Conservation (phyloP, 1,284 basidiomycete species). For the Pascua guehoae region DNA sequence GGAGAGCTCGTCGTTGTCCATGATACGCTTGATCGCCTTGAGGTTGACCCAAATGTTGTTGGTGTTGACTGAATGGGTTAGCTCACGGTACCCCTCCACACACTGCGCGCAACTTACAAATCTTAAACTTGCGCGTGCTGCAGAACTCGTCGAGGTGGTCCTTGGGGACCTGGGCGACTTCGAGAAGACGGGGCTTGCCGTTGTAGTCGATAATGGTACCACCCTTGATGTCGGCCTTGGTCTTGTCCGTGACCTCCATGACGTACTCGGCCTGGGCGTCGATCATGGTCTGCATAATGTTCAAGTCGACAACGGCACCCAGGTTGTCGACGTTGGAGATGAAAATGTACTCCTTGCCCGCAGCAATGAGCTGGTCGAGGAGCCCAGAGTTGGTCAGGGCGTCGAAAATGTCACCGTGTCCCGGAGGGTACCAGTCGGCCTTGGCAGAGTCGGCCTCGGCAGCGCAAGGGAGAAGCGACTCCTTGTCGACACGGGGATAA, state of each 20-base stretch:
- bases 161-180: constrained; percentile 96
- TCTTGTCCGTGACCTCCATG: constrained; percentile 99
- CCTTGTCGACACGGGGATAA: constrained; percentile 96
- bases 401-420: constrained; percentile 78
- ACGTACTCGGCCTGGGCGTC: constrained; percentile 83
- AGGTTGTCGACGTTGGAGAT: constrained; percentile 99
- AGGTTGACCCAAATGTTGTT: constrained; percentile 92
- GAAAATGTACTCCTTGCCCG: constrained; percentile 98
- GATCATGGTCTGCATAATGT: constrained; percentile 74
- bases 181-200: constrained; percentile 82
- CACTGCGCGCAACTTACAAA: constrained; percentile 25
- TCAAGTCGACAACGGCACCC: constrained; percentile 82
- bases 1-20: constrained; percentile 76
- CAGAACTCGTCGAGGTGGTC: constrained; percentile 99
- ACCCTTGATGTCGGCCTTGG: constrained; percentile 99
- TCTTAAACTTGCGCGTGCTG: constrained; percentile 75
- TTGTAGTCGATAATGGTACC: constrained; percentile 98
- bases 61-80: constrained; percentile 53
- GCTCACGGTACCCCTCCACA: not conserved
- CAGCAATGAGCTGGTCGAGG: constrained; percentile 86
- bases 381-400: constrained; percentile 81
- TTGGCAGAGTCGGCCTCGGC: constrained; percentile 85
- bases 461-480: constrained; percentile 85
- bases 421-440: constrained; percentile 97
- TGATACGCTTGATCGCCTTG: constrained; percentile 85